Evolutionary conservation across 108 stramenopile genomes (phyloP).

Genomic region (Skeletonema costatum): DNA sequence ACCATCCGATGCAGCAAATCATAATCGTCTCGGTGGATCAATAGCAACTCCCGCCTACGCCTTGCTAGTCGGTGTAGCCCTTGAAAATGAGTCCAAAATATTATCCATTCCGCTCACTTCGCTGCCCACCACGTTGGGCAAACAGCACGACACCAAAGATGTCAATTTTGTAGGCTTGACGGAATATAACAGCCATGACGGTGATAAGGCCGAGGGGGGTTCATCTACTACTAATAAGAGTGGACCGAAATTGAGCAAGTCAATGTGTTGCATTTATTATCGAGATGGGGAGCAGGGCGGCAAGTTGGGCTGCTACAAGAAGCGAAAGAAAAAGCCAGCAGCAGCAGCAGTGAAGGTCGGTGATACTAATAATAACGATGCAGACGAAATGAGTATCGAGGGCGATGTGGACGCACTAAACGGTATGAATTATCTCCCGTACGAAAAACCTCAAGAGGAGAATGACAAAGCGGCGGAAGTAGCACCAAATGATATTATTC

Average conservation of each 20-base stretch:
- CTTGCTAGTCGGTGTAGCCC: conserved; percentile 14
- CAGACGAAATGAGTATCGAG: neutral
- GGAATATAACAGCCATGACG: conserved; percentile 7
- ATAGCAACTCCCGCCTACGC: conserved; percentile 11
- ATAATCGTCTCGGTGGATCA: neutral
- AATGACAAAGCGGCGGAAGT: conserved; percentile 3
- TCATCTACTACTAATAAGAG: conserved; percentile 47
- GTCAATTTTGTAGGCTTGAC: conserved; percentile 59
- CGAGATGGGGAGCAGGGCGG: conserved; percentile 6
- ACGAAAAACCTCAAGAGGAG: neutral
- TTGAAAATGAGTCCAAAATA: conserved; percentile 4
- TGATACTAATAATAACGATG: neutral
- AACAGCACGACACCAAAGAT: conserved; percentile 52
- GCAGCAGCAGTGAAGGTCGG: neutral
- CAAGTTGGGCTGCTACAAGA: conserved; percentile 18
- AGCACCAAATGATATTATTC: neutral
- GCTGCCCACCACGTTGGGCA: conserved; percentile 65
- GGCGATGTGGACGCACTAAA: neutral
- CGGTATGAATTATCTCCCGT: conserved; percentile 16
- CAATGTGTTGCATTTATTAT: conserved; percentile 15
- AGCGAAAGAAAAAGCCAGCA: neutral
- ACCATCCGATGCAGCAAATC: neutral
- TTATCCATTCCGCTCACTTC: conserved; percentile 60
- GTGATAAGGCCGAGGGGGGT: conserved; percentile 43
- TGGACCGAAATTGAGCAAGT: conserved; percentile 6